A percentile compares a stretch with the other conserved stretches of the same genome.
These are phyloP conservation scores for Eragrostis tef DNA, from an alignment of 202 grass and related monocot species.

Conservation along the genomic window DNA sequence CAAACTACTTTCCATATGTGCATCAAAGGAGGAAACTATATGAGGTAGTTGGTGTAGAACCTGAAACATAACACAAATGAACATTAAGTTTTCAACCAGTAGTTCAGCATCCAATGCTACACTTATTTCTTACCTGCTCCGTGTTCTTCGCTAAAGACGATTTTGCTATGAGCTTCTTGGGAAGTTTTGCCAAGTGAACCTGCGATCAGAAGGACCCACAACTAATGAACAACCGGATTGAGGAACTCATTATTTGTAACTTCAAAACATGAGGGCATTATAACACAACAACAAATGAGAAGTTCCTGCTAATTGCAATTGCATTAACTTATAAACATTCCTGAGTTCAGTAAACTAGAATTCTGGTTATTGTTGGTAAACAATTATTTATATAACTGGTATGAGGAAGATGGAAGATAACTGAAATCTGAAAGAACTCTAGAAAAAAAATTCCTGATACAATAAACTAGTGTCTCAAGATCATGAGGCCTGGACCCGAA, in stretches of 20 bases:
- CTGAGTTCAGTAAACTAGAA: conserved; percentile 13
- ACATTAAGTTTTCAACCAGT: neutral
- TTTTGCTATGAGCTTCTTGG: conserved; percentile 86
- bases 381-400: neutral
- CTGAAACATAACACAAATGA: conserved; percentile 36
- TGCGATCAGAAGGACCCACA: conserved; percentile 38
- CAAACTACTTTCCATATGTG: conserved; percentile 82
- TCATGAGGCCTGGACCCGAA: neutral
- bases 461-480: neutral
- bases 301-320: neutral
- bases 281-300: neutral
- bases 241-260: neutral
- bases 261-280: neutral
- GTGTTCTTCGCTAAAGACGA: conserved; percentile 73
- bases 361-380: neutral
- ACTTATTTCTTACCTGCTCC: conserved; percentile 63
- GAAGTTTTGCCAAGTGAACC: conserved; percentile 72
- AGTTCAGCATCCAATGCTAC: conserved; percentile 1
- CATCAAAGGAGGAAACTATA: conserved; percentile 91
- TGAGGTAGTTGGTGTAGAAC: conserved; percentile 70
- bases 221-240: neutral
- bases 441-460: neutral
- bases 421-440: neutral
- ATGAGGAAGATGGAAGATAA: neutral
- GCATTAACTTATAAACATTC: conserved; percentile 15